Conservation (phyloP, 306 rosid genomes). For the Citrullus colocynthis region DNA sequence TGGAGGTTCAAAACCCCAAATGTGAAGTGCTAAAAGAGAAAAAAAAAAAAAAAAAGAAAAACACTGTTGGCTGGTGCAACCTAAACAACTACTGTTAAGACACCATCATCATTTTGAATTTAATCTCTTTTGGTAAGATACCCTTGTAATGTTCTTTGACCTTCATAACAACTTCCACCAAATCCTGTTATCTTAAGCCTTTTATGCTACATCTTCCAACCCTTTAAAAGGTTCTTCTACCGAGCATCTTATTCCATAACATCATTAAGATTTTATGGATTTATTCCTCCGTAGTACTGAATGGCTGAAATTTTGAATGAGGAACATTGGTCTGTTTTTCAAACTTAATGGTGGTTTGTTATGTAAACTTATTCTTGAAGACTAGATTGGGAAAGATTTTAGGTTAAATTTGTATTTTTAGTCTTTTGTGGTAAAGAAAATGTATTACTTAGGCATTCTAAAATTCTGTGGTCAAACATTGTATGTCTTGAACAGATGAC, state of each 20-base stretch:
- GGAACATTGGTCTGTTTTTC: not conserved
- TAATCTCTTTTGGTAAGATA: not conserved
- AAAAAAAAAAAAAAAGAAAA: no score
- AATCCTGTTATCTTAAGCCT: not conserved
- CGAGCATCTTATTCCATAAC: no score
- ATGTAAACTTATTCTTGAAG: not conserved
- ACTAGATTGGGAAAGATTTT: not conserved
- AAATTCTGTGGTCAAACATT: not conserved
- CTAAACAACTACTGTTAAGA: not conserved
- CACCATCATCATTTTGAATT: not conserved
- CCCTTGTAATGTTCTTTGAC: not conserved
- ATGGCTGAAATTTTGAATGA: not conserved
- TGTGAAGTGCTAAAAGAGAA: not conserved
- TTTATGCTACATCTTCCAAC: not conserved
- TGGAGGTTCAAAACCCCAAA: not conserved
- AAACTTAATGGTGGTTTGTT: not conserved
- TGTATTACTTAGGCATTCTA: not conserved
- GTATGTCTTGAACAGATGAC: not conserved
- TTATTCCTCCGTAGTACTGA: not conserved
- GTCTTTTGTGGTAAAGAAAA: not conserved
- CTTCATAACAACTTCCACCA: not conserved
- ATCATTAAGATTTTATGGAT: no score
- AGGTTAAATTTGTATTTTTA: not conserved
- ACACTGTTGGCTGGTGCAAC: not conserved
- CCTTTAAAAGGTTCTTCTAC: not conserved